Base-by-base conservation (phyloP, 768 basidiomycete genomes). In the Rhodotorula diobovata region DNA sequence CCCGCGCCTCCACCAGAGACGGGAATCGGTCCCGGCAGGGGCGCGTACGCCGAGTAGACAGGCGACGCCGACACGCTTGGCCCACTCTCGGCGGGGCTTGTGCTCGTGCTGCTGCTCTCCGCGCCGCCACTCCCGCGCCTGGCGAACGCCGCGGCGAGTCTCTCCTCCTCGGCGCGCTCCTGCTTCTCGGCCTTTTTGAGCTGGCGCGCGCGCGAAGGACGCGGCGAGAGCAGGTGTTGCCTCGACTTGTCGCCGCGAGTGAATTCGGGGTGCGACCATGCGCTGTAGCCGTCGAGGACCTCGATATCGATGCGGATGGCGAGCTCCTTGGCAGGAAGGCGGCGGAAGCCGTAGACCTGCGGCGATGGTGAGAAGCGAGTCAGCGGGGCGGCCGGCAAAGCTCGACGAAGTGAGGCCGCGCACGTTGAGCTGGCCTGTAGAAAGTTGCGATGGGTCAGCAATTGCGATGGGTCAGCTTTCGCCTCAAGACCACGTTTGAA, bases 301-400 rank as follows among this genome's bases (percentile, higher is more conserved):
- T 50, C 28, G 30, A 63, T 54, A 50, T 66, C 58, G 56, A 71
- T 35, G 18, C 65, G 56, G 6, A 34, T 32, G 14, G 28, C 11
- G 23, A 71, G 57, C 34, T 71, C 61, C 23, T 51, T 18, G 56
- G 30, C 28, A 39, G 66, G 25, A 23, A 67, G 45, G 16, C 70
- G 65, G 21, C 56, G 57, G 62, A 71, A 71, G 21, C 61, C 66
- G 51, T 71, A 71, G n/a, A 71, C 66, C 66, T 61, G 66, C 28
- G 11, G 23, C 10, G 11, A 18, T 39, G 12, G 11, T 20, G 39
- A 37, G 35, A 51, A 32, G 39, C 23, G 7, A 23, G 51, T 53
- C 23, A 39, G 50, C 35, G 46, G 18, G 23, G 46, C 20, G 45
- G 6, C 45, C 11, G 23, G 46, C 9, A 12, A 51, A 28, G n/a